A percentile compares a stretch with the other conserved stretches of the same genome.
Evolutionary conservation across 2,329 filamentous ascomycete genomes (phyloP).

Genomic region (Sordariomycetes sp.): DNA sequence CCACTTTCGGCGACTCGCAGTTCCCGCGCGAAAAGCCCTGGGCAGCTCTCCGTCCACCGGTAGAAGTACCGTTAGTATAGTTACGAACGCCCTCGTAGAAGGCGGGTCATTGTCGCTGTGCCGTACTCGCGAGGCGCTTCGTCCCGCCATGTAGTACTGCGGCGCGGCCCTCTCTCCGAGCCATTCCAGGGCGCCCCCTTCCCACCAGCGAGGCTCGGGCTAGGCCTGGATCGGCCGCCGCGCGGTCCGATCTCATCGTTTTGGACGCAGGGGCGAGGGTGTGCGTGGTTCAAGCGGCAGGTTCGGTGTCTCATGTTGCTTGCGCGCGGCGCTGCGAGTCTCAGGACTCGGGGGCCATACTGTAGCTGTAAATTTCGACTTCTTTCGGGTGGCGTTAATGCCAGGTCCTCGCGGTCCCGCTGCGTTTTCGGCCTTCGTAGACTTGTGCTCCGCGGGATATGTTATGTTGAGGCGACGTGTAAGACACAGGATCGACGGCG

Average conservation of each 20-base stretch:
- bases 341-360: neutral
- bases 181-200: neutral
- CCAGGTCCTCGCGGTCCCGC: no score
- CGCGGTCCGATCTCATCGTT: no score
- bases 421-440: no score
- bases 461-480: no score
- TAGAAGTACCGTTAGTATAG: neutral
- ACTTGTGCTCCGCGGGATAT: no score
- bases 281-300: neutral
- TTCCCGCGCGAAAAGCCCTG: neutral
- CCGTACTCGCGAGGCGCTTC: neutral
- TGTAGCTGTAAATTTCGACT: neutral
- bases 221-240: no score
- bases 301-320: neutral
- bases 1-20: conserved; percentile 2
- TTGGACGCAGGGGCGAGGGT: neutral
- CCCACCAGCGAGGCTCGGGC: neutral
- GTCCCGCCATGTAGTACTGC: conserved; percentile 1
- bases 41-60: neutral
- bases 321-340: neutral
- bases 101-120: neutral
- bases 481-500: no score
- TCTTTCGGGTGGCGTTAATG: no score
- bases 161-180: neutral
- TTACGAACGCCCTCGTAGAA: neutral